Percentiles rank a stretch among this genome's conserved stretches.
These are phyloP conservation scores for Gloeostereum incarnatum DNA, from an alignment of 768 basidiomycete genomes.

Conservation along the genomic window DNA sequence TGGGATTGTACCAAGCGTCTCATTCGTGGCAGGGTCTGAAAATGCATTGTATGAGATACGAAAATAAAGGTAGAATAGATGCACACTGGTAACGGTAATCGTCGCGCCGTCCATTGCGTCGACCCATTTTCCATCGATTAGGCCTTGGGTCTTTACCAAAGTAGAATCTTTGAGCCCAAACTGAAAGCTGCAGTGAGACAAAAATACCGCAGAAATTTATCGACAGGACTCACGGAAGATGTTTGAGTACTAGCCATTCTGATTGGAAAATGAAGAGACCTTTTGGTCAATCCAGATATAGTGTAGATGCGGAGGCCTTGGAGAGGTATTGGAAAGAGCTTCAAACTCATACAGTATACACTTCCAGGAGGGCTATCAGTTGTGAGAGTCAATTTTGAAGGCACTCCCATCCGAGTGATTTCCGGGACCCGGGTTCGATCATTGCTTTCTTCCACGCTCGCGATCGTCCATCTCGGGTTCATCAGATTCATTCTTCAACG, in stretches of 20 bases:
- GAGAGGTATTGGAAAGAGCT: no score
- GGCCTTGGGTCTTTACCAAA: slow-evolving; percentile 65
- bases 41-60: not conserved
- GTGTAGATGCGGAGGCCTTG: no score
- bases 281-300: no score
- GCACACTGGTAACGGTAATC: slow-evolving; percentile 71
- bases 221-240: slow-evolving; percentile 6
- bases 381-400: no score
- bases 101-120: slow-evolving; percentile 66
- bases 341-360: no score
- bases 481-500: no score
- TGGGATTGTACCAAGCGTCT: slow-evolving; percentile 77
- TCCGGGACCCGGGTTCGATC: no score
- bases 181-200: slow-evolving; percentile 19
- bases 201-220: not conserved
- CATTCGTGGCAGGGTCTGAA: slow-evolving; percentile 80
- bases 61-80: not conserved
- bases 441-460: no score
- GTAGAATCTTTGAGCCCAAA: slow-evolving; percentile 72
- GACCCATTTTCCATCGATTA: slow-evolving; percentile 83
- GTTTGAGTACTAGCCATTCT: slow-evolving; percentile 58
- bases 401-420: no score
- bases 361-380: no score
- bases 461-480: no score
- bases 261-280: no score